These are phyloP conservation scores for Euphrasia arctica DNA, from an alignment of 305 asterid species.

Conservation along the genomic window DNA sequence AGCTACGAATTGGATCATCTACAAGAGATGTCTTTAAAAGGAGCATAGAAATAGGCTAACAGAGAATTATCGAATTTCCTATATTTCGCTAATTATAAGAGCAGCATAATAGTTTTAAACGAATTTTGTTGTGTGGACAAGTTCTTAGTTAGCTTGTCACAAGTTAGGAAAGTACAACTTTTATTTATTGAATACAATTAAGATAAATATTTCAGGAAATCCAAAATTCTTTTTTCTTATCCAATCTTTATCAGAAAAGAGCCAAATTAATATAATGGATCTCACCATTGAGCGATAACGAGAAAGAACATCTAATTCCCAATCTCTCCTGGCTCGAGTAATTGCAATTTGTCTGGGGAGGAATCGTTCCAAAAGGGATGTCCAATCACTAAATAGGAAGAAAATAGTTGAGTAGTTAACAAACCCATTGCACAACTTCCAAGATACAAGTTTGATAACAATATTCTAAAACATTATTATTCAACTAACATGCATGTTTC, in stretches of 20 bases:
- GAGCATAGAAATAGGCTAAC: not conserved
- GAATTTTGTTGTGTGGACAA: not conserved
- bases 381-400: constrained; percentile 64
- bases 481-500: constrained; percentile 88
- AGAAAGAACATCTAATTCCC: constrained; percentile 86
- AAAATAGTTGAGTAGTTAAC: constrained; percentile 21
- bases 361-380: constrained; percentile 81
- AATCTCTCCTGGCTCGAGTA: constrained; percentile 89
- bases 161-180: constrained; percentile 6
- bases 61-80: not conserved
- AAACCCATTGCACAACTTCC: constrained; percentile 17
- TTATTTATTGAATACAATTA: constrained; percentile 1
- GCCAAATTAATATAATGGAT: constrained; percentile 18
- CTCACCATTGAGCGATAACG: constrained; percentile 85
- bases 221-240: not conserved
- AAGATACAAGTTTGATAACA: constrained; percentile 17
- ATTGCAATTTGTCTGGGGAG: constrained; percentile 87
- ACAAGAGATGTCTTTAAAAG: not conserved
- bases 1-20: not conserved
- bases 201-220: constrained; percentile 11
- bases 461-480: constrained; percentile 15
- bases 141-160: not conserved
- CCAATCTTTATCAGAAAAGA: constrained; percentile 1
- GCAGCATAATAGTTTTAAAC: not conserved
- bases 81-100: too few relatives aligned